Conservation (phyloP, 805 yeast species). For the Metschnikowia baotianmanensis region DNA sequence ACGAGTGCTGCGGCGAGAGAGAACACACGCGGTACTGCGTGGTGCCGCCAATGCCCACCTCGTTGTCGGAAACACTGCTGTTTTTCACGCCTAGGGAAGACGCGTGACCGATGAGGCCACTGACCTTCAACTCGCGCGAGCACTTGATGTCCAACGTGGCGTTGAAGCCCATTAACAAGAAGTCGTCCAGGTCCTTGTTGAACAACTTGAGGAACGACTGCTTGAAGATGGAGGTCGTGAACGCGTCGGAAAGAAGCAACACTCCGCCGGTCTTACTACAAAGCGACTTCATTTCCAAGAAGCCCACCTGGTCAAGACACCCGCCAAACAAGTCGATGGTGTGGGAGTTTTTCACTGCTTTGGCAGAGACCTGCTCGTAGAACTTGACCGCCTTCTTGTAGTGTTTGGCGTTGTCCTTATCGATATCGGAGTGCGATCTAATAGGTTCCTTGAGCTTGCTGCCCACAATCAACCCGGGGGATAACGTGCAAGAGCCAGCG, state of each 20-base stretch:
- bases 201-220: constrained; percentile 87
- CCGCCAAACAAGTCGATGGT: constrained; percentile 91
- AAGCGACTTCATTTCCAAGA: constrained; percentile 87
- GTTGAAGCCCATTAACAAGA: constrained; percentile 84
- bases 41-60: constrained; percentile 92
- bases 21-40: constrained; percentile 84
- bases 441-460: constrained; percentile 91
- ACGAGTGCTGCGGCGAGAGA: constrained; percentile 85
- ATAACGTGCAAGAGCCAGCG: constrained; percentile 93
- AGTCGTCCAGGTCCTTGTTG: constrained; percentile 83
- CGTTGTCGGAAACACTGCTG: constrained; percentile 82
- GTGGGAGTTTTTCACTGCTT: constrained; percentile 69
- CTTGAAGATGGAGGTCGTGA: constrained; percentile 91
- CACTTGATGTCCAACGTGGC: constrained; percentile 87
- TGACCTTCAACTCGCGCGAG: constrained; percentile 79
- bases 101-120: constrained; percentile 94
- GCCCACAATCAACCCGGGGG: constrained; percentile 93
- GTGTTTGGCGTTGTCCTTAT: constrained; percentile 83
- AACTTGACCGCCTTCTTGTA: constrained; percentile 82
- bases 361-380: constrained; percentile 70
- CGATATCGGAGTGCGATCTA: constrained; percentile 96
- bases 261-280: constrained; percentile 90
- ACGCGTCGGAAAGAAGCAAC: constrained; percentile 83
- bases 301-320: constrained; percentile 93
- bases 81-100: constrained; percentile 67